Percentiles rank a stretch among this genome's conserved stretches.
phyloP scores from a whole-genome alignment of 345 rosid genomes.

The Salix suchowensis region DNA sequence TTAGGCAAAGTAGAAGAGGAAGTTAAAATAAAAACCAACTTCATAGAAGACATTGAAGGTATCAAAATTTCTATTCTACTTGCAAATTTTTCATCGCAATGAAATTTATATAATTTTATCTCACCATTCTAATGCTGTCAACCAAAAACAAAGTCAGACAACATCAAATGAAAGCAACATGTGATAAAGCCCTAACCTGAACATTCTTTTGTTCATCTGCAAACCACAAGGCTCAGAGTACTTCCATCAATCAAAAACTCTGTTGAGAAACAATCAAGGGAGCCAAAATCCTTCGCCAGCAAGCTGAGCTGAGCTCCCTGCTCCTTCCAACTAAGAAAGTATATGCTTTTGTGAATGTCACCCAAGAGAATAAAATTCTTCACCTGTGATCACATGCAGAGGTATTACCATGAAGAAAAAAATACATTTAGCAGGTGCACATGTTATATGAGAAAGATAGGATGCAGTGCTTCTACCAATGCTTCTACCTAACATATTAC shows the following conservation, averaged over 20 bases:
- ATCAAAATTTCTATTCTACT: too few relatives aligned
- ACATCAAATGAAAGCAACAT: not conserved
- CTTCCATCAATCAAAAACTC: conserved; percentile 98
- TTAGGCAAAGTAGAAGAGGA: not conserved
- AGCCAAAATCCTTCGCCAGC: conserved; percentile 92
- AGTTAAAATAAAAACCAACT: too few relatives aligned
- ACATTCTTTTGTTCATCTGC: conserved; percentile 92
- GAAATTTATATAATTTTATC: not conserved
- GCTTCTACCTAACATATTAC: too few relatives aligned
- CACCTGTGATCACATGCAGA: conserved; percentile 46
- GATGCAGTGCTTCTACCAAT: too few relatives aligned
- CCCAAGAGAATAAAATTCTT: conserved; percentile 92
- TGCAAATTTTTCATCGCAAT: not conserved
- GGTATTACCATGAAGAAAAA: not conserved
- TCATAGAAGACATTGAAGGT: too few relatives aligned
- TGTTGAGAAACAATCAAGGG: conserved; percentile 88
- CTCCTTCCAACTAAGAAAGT: conserved; percentile 96
- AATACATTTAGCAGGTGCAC: conserved; percentile 7
- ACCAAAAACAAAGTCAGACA: not conserved
- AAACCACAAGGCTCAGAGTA: conserved; percentile 83
- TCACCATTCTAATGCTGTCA: not conserved
- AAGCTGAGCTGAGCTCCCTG: conserved; percentile 91
- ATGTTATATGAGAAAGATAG: not conserved
- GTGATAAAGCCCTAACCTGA: conserved; percentile 49
- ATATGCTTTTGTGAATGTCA: conserved; percentile 87